Base-by-base conservation (phyloP, 192 early-diverging fungal species). In the Umbelopsis vinacea region DNA sequence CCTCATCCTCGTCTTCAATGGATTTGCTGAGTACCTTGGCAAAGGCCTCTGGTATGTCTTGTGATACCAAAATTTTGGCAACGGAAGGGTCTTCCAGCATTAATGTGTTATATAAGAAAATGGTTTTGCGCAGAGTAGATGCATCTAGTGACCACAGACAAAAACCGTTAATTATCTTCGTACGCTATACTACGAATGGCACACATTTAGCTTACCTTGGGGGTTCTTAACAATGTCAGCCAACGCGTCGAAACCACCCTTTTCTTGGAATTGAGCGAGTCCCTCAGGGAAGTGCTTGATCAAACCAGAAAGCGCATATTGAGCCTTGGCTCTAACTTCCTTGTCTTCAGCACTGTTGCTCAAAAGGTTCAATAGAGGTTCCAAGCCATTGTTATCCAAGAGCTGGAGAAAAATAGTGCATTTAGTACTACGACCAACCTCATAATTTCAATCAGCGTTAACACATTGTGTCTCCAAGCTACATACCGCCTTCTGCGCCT, bases 401-500 rank as follows among this genome's bases (percentile, higher is more conserved):
- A 92, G 90, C 75, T 82, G 35, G 10, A 2, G 73, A 17, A 9
- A 47, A 3, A 14, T 37, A 26, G 14, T 48, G 52, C n/a, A n/a
- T 46, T 52, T 6, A 67, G 22, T 67, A 53, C 21, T 35, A 46
- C 17, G 46, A 7, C 24, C 15, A 67, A 3, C 6, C 15, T 53
- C n/a, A 50, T 46, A 68, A 17, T 68, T 37, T 38, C 21, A 22
- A 37, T 12, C 17, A 15, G n/a, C 40, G n/a, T n/a, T 35, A 8
- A 40, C 38, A 40, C 47, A 48, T 4, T 2, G 19, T 12, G 19
- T 3, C 47, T 74, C 0, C n/a, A 21, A 9, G 14, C 45, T 23
- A 75, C 85, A 66, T 83, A 88, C 86, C 24, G 89, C 91, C 19
- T 82, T 75, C 77, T 99, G 96, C 6, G 94, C 92, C 37, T 84